phyloP scores from a whole-genome alignment of 2,329 filamentous ascomycete genomes.

The Xylariaceae sp. region DNA sequence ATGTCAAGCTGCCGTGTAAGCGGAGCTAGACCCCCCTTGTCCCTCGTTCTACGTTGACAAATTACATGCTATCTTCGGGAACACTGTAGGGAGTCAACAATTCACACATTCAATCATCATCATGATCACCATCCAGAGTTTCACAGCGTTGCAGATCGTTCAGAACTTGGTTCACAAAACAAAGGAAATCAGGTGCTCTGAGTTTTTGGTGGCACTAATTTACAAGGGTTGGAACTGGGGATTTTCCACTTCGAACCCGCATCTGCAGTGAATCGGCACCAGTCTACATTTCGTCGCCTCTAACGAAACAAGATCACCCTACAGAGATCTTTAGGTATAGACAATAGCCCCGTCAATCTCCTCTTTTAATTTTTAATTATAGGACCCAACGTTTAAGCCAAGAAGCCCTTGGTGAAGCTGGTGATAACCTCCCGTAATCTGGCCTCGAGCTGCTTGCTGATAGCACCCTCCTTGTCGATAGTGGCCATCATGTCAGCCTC shows the following conservation, averaged over 20 bases:
- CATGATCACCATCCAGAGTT: background rate
- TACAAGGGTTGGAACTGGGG: constrained; percentile 51
- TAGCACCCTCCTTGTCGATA: constrained; percentile 91
- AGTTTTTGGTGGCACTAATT: constrained; percentile 54
- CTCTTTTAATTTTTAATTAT: constrained; percentile 30
- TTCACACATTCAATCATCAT: background rate
- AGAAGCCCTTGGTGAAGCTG: constrained; percentile 93
- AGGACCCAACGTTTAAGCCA: constrained; percentile 40
- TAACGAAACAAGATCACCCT: constrained; percentile 42
- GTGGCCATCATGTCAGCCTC: constrained; percentile 75
- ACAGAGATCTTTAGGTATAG: constrained; percentile 39
- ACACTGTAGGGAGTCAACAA: background rate
- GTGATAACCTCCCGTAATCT: constrained; percentile 71
- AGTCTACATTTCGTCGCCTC: constrained; percentile 41
- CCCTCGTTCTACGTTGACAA: background rate
- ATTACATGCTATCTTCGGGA: background rate
- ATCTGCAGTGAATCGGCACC: constrained; percentile 44
- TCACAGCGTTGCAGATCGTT: constrained; percentile 7
- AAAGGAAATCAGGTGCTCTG: constrained; percentile 57
- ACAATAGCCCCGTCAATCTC: constrained; percentile 37
- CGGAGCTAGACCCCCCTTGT: background rate
- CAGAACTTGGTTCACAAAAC: constrained; percentile 32
- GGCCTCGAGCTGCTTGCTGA: constrained; percentile 90
- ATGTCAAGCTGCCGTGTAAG: background rate
- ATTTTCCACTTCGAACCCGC: constrained; percentile 39